Percentiles rank a stretch among this genome's conserved stretches.
Evolutionary conservation across 768 basidiomycete species (phyloP).

Genomic region (Naematelia aurantialba): DNA sequence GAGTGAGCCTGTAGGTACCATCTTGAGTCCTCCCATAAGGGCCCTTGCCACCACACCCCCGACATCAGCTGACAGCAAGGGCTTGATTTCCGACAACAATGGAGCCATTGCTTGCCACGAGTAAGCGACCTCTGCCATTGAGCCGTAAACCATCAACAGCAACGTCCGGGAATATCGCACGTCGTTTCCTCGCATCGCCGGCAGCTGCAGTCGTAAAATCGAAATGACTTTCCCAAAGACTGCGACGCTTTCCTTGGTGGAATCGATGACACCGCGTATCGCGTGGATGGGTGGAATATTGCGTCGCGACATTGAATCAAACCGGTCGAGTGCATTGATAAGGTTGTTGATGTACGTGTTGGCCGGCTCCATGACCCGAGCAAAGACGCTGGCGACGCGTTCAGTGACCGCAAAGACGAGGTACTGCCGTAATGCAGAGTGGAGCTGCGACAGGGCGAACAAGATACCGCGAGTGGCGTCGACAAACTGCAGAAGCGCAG

Average conservation of each 20-base stretch:
- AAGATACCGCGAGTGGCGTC: slow-evolving; percentile 89
- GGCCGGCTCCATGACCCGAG: slow-evolving; percentile 81
- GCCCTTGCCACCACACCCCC: slow-evolving; percentile 8
- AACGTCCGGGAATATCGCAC: slow-evolving; percentile 83
- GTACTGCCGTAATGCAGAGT: slow-evolving; percentile 83
- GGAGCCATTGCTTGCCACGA: slow-evolving; percentile 78
- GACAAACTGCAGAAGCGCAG: slow-evolving; percentile 64
- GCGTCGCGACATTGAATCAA: slow-evolving; percentile 71
- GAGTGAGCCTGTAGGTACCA: slow-evolving; percentile 46
- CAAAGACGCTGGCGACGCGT: slow-evolving; percentile 70
- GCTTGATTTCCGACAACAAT: slow-evolving; percentile 66
- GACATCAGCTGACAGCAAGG: slow-evolving; percentile 58
- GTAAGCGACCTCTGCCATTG: slow-evolving; percentile 77
- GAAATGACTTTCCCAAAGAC: slow-evolving; percentile 84
- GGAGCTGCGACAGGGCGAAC: slow-evolving; percentile 86
- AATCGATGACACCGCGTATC: slow-evolving; percentile 74
- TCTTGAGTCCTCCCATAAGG: slow-evolving; percentile 29
- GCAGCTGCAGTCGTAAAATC: slow-evolving; percentile 67
- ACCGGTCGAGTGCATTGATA: slow-evolving; percentile 83
- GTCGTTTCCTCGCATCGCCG: slow-evolving; percentile 63
- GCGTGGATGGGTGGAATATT: slow-evolving; percentile 65
- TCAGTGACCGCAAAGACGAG: slow-evolving; percentile 77
- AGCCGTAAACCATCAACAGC: slow-evolving; percentile 80
- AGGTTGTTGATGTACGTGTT: slow-evolving; percentile 74
- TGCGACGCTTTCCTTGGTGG: slow-evolving; percentile 75